These are phyloP conservation scores for Kwoniella europaea DNA, from an alignment of 768 basidiomycete species.

Conservation along the genomic window DNA sequence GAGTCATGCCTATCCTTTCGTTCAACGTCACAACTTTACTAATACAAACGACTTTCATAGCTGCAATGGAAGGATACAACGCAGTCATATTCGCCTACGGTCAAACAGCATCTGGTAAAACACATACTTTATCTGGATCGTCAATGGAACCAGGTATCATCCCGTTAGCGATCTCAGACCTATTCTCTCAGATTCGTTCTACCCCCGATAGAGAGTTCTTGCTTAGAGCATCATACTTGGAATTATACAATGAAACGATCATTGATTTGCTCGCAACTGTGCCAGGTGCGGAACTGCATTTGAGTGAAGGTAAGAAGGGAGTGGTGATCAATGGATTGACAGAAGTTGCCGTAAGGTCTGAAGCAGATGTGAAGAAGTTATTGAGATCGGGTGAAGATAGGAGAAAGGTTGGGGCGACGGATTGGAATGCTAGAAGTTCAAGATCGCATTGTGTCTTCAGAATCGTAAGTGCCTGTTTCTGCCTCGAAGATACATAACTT, in stretches of 20 bases:
- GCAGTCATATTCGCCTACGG: slow-evolving; percentile 85
- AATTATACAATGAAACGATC: slow-evolving; percentile 80
- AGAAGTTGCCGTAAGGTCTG: slow-evolving; percentile 91
- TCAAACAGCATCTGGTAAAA: slow-evolving; percentile 83
- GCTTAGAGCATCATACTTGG: slow-evolving; percentile 93
- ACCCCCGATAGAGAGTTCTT: slow-evolving; percentile 85
- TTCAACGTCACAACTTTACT: neutral
- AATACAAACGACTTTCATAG: slow-evolving; percentile 50
- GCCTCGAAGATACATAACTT: neutral
- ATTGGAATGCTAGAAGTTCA: slow-evolving; percentile 96
- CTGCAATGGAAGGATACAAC: slow-evolving; percentile 97
- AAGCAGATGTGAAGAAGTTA: slow-evolving; percentile 83
- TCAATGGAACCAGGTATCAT: slow-evolving; percentile 86
- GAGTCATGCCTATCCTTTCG: slow-evolving; percentile 11
- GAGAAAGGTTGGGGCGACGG: slow-evolving; percentile 90
- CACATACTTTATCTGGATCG: slow-evolving; percentile 69
- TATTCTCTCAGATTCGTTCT: slow-evolving; percentile 64
- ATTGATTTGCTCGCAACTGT: slow-evolving; percentile 73
- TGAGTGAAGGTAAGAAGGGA: slow-evolving; percentile 62
- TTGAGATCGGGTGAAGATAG: slow-evolving; percentile 83
- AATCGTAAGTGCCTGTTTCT: slow-evolving; percentile 64
- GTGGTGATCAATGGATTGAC: slow-evolving; percentile 69
- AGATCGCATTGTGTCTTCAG: slow-evolving; percentile 93
- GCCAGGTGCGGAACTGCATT: slow-evolving; percentile 66
- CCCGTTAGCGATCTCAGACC: slow-evolving; percentile 80